These are phyloP conservation scores for Fusarium oligoseptatum DNA, from an alignment of 2,329 filamentous ascomycete genomes.

Conservation along the genomic window DNA sequence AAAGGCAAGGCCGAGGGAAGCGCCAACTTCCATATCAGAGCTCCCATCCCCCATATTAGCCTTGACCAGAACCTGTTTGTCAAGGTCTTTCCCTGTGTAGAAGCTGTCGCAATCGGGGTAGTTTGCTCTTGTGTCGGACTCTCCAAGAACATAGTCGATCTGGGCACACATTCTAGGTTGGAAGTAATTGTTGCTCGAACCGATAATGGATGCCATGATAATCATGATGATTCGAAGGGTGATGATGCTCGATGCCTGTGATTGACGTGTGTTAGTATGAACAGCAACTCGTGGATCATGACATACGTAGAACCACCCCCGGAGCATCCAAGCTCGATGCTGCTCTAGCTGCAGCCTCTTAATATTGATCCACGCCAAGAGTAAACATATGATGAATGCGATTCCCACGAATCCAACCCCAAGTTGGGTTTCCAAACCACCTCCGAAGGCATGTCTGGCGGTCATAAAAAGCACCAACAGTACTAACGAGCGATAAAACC, in stretches of 20 bases:
- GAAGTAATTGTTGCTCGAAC: neutral
- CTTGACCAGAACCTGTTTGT: neutral
- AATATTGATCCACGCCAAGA: neutral
- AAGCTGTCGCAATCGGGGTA: neutral
- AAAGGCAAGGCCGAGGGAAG: neutral
- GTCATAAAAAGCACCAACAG: neutral
- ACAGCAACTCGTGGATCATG: too few species aligned
- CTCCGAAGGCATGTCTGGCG: neutral
- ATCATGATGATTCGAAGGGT: slow-evolving; percentile 4
- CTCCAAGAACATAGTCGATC: neutral
- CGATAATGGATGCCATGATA: neutral
- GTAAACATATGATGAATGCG: neutral
- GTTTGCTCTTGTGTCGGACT: neutral
- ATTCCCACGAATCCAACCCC: neutral
- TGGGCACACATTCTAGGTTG: neutral
- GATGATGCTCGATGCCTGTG: neutral
- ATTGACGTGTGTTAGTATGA: neutral
- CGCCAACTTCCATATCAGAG: neutral
- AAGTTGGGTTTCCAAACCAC: neutral
- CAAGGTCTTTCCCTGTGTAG: neutral
- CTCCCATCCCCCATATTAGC: neutral
- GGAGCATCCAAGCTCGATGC: neutral
- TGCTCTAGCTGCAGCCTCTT: neutral
- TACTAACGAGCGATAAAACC: neutral
- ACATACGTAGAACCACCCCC: slow-evolving; percentile 3